Evolutionary conservation across 306 rosid genomes (phyloP).

Genomic region (Erythrophleum fordii): DNA sequence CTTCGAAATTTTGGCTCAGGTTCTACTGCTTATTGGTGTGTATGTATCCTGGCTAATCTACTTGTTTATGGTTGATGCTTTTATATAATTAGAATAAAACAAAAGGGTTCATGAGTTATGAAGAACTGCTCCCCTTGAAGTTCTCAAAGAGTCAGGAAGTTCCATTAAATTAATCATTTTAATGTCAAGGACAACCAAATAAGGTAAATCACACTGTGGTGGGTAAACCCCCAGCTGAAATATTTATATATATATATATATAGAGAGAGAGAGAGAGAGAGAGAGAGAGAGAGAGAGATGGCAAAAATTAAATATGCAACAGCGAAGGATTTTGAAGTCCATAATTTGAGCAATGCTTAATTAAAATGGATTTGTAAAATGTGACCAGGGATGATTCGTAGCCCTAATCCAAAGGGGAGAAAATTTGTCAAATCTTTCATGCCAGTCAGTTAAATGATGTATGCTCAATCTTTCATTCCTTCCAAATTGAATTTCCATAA

Average conservation of each 20-base stretch:
- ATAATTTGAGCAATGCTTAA: too few relatives aligned
- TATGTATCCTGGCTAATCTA: conserved; percentile 1
- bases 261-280: too few relatives aligned
- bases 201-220: too few relatives aligned
- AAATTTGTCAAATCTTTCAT: neutral
- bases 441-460: too few relatives aligned
- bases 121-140: neutral
- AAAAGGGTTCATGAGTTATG: neutral
- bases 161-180: neutral
- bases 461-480: neutral
- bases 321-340: too few relatives aligned
- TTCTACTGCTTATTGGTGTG: conserved; percentile 2
- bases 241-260: too few relatives aligned
- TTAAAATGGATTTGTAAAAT: too few relatives aligned
- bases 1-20: neutral
- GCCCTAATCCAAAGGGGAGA: too few relatives aligned
- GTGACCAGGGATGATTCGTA: too few relatives aligned
- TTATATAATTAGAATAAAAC: conserved; percentile 1
- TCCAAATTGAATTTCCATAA: neutral
- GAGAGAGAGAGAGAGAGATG: too few relatives aligned
- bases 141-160: neutral
- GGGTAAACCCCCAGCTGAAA: too few relatives aligned
- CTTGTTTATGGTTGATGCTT: neutral
- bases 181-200: neutral
- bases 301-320: too few relatives aligned